Conservation (phyloP, 1,139 yeast species). For the Insectozyma bohioensis region DNA sequence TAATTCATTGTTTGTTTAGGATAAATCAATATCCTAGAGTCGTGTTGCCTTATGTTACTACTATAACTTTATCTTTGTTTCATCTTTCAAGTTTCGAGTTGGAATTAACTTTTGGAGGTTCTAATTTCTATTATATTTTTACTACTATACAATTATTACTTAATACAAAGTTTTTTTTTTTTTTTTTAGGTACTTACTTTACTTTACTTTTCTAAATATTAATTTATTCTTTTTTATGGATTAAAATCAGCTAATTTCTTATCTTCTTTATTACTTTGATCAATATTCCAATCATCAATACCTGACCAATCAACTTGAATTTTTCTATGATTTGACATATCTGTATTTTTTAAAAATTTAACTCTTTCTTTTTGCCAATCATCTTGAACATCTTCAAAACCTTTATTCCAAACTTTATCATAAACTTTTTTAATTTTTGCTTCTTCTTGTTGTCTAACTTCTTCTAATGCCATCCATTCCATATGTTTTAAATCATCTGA, state of each 20-base stretch:
- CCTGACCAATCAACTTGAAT: slow-evolving; percentile 71
- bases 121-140: too few relatives aligned
- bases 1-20: too few relatives aligned
- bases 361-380: slow-evolving; percentile 70
- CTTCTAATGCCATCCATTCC: slow-evolving; percentile 97
- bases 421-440: slow-evolving; percentile 65
- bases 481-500: slow-evolving; percentile 84
- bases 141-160: too few relatives aligned
- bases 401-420: slow-evolving; percentile 73
- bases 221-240: slow-evolving; percentile 22
- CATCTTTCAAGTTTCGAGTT: too few relatives aligned
- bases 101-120: too few relatives aligned
- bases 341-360: slow-evolving; percentile 71
- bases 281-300: slow-evolving; percentile 47
- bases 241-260: slow-evolving; percentile 45
- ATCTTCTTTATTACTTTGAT: slow-evolving; percentile 23
- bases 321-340: slow-evolving; percentile 48
- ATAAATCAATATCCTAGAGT: too few relatives aligned
- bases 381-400: slow-evolving; percentile 69
- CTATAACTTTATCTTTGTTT: too few relatives aligned
- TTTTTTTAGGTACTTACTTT: too few relatives aligned
- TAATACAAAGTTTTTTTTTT: too few relatives aligned
- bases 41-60: too few relatives aligned
- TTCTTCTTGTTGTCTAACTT: slow-evolving; percentile 69
- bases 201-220: background rate